Evolutionary conservation across 306 rosid genomes (phyloP), one percentile per base, ranked within the genome.

Genomic region (Cucumis melo): DNA sequence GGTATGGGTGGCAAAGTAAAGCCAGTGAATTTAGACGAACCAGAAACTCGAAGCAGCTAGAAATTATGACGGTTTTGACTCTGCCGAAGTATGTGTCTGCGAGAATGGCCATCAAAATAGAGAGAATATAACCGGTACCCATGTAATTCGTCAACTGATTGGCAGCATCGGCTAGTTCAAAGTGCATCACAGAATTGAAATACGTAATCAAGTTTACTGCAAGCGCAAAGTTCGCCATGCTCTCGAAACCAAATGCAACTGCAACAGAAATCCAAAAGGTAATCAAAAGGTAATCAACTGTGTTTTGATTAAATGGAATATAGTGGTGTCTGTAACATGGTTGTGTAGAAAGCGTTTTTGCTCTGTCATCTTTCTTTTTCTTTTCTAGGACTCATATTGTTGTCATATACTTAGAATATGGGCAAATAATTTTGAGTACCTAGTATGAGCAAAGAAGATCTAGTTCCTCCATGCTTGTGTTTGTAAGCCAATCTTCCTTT

Each of bases 181-280:
- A 86, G 82, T 94, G 98, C 94, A 94, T 87, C 5, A 84, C 61
- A 13, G 82, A 81, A 5, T 73, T 85, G 82, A 94, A 91, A 85
- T 91, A 94, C 38, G 96, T 82, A 63, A 85, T 78, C 80, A 88
- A 81, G 86, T 94, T 94, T 89, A 94, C 97, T 6, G 96, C 93
- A 56, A 91, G 87, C 12, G 96, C 81, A 24, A 94, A 78, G 3
- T 86, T 90, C n/a, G 88, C 98, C 85, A 89, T 8, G 79, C 74
- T 88, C 86, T 94, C 97, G 55, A 94, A 94, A 41, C 77, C 88
- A 66, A 88, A 8, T 59, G 90, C 44, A 0, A 39, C 98, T 91
- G 87, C 84, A 87, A 73, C 21, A 51, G 34, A 71, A 67, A 79
- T 19, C 59, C 48, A 53, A 17, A 29, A 73, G 60, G 77, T 73